Evolutionary conservation across 2,329 filamentous ascomycete species (phyloP).

Genomic region (Penicillium sp.): DNA sequence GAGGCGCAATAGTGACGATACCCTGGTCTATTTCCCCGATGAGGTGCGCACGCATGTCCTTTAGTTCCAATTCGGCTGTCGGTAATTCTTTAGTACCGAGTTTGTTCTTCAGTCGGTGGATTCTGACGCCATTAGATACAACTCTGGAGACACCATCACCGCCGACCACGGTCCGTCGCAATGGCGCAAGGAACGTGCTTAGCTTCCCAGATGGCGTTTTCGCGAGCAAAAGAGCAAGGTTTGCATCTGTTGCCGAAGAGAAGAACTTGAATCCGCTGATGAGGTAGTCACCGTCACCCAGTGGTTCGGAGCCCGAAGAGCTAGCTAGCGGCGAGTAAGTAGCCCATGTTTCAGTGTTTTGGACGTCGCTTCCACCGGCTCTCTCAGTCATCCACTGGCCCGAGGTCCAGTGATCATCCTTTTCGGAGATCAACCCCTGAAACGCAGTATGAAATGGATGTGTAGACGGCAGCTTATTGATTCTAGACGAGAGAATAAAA

Average conservation of each 20-base stretch:
- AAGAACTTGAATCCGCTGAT: slow-evolving; percentile 67
- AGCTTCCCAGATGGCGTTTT: slow-evolving; percentile 48
- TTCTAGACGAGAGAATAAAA: slow-evolving; percentile 23
- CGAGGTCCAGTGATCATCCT: slow-evolving; percentile 28
- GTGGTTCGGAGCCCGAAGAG: slow-evolving; percentile 1
- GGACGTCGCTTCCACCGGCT: slow-evolving; percentile 30
- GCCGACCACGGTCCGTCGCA: slow-evolving; percentile 37
- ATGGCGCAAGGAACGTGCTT: slow-evolving; percentile 58
- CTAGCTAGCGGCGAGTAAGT: slow-evolving; percentile 18
- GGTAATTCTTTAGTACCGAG: slow-evolving; percentile 61
- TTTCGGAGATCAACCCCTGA: slow-evolving; percentile 22
- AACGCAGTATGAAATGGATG: slow-evolving; percentile 24
- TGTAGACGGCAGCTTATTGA: slow-evolving; percentile 6
- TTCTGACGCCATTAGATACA: slow-evolving; percentile 55
- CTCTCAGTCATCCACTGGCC: slow-evolving; percentile 37
- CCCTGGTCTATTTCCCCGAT: slow-evolving; percentile 59
- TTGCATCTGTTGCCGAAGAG: slow-evolving; percentile 56
- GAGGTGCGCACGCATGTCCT: slow-evolving; percentile 55
- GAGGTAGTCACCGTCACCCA: slow-evolving; percentile 27
- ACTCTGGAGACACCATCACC: slow-evolving; percentile 23
- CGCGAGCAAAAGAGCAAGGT: slow-evolving; percentile 58
- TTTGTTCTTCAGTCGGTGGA: slow-evolving; percentile 63
- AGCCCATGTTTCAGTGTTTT: slow-evolving; percentile 30
- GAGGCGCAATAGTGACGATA: slow-evolving; percentile 57
- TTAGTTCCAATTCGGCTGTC: slow-evolving; percentile 59